Evolutionary conservation across 1,139 yeast species (phyloP).

Genomic region (Candida dubliniensis): DNA sequence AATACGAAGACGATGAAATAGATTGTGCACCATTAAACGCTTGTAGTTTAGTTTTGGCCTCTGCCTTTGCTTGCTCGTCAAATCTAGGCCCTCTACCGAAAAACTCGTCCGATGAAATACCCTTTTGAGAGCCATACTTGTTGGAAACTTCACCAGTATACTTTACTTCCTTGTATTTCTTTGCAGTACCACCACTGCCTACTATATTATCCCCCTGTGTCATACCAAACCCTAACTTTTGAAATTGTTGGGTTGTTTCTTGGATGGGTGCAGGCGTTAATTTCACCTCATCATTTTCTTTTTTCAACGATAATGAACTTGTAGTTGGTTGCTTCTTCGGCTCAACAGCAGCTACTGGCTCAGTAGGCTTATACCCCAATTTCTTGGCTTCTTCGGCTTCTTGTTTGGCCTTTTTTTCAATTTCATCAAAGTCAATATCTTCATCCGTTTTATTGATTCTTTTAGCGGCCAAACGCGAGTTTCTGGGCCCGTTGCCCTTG

Average conservation of each 20-base stretch:
- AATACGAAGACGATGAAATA: slow-evolving; percentile 88
- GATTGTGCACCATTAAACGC: slow-evolving; percentile 83
- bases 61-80: slow-evolving; percentile 75
- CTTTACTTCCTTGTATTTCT: slow-evolving; percentile 48
- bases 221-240: slow-evolving; percentile 86
- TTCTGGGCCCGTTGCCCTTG: slow-evolving; percentile 50
- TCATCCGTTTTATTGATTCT: slow-evolving; percentile 49
- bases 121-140: slow-evolving; percentile 87
- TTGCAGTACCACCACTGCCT: slow-evolving; percentile 30
- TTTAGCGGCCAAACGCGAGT: slow-evolving; percentile 57
- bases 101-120: slow-evolving; percentile 91
- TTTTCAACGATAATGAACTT: slow-evolving; percentile 15
- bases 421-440: slow-evolving; percentile 87
- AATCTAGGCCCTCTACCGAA: slow-evolving; percentile 84
- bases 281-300: slow-evolving; percentile 17
- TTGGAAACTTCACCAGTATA: slow-evolving; percentile 72
- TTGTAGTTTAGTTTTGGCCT: slow-evolving; percentile 77
- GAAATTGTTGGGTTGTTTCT: slow-evolving; percentile 68
- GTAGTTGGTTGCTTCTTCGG: slow-evolving; percentile 11
- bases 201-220: slow-evolving; percentile 45
- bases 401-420: slow-evolving; percentile 80
- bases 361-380: slow-evolving; percentile 70
- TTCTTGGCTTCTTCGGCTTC: slow-evolving; percentile 75
- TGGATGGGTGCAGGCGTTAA: slow-evolving; percentile 38
- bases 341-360: slow-evolving; percentile 23